phyloP scores from a whole-genome alignment of 805 yeast species.

The Lipomyces oligophaga region DNA sequence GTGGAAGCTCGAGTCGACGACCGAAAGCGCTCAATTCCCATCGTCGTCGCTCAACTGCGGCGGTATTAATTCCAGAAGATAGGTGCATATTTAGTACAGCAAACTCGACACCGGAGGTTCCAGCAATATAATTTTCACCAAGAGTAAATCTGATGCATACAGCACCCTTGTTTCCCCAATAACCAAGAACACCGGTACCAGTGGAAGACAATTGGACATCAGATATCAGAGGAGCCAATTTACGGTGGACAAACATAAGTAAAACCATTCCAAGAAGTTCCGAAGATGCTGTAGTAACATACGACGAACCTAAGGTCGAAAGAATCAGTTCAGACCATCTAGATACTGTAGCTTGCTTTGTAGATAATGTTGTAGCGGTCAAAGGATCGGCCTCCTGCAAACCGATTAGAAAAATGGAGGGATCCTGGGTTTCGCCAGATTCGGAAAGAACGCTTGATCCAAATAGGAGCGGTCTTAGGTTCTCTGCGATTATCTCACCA shows the following conservation, averaged over 20 bases:
- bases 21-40: conserved; percentile 46
- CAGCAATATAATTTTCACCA: conserved; percentile 38
- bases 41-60: conserved; percentile 41
- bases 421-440: conserved; percentile 10
- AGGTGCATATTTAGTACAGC: conserved; percentile 51
- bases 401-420: conserved; percentile 42
- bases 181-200: conserved; percentile 54
- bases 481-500: conserved; percentile 31
- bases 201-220: conserved; percentile 43
- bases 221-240: conserved; percentile 41
- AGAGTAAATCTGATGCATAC: conserved; percentile 45
- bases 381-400: conserved; percentile 53
- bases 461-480: conserved; percentile 27
- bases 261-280: conserved; percentile 54
- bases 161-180: conserved; percentile 64
- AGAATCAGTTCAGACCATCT: conserved; percentile 30
- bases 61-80: conserved; percentile 47
- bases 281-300: conserved; percentile 42
- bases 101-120: conserved; percentile 34
- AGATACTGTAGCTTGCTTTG: conserved; percentile 36
- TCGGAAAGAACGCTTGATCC: conserved; percentile 20
- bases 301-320: conserved; percentile 33
- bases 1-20: conserved; percentile 34
- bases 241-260: conserved; percentile 41
- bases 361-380: conserved; percentile 40